A percentile compares a stretch with the other conserved stretches of the same genome.
Evolutionary conservation across 441 rosid genomes (phyloP).

Genomic region (Daphne laureola): DNA sequence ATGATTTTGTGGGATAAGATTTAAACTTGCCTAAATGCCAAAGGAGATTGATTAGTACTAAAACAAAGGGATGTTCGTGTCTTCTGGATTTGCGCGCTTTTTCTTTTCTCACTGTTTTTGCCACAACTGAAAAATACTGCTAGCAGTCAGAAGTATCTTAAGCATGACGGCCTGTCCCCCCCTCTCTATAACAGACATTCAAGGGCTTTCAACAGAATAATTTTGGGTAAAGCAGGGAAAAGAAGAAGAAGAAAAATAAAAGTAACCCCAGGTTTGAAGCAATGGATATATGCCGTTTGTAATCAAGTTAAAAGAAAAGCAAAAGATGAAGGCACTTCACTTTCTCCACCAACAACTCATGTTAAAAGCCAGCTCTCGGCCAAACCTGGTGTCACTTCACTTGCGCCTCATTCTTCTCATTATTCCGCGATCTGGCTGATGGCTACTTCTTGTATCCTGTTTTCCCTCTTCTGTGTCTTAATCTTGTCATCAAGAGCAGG

Average conservation of each 20-base stretch:
- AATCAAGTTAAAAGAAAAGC: slow-evolving; percentile 23
- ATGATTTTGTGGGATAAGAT: too few species aligned
- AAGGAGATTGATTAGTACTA: too few species aligned
- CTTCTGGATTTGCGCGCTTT: too few species aligned
- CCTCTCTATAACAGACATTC: too few species aligned
- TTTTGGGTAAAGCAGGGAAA: too few species aligned
- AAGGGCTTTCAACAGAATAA: too few species aligned
- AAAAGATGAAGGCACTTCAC: slow-evolving; percentile 13
- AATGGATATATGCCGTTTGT: slow-evolving; percentile 51
- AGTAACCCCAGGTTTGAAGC: slow-evolving; percentile 46
- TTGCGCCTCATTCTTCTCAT: slow-evolving; percentile 9
- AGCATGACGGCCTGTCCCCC: neutral
- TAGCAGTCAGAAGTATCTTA: neutral
- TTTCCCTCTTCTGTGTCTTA: slow-evolving; percentile 28
- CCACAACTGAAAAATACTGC: too few species aligned
- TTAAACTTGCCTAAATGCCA: too few species aligned
- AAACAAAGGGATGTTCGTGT: too few species aligned
- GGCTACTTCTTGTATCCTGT: slow-evolving; percentile 18
- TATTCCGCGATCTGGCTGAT: slow-evolving; percentile 17
- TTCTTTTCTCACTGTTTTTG: too few species aligned
- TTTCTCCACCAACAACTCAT: slow-evolving; percentile 8
- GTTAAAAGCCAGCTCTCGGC: slow-evolving; percentile 13
- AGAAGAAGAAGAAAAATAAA: slow-evolving; percentile 13
- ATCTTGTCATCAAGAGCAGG: slow-evolving; percentile 25
- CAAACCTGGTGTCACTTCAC: slow-evolving; percentile 1